Base-by-base conservation (phyloP, 164 flowering plant genomes). In the Nelumbo lutea region DNA sequence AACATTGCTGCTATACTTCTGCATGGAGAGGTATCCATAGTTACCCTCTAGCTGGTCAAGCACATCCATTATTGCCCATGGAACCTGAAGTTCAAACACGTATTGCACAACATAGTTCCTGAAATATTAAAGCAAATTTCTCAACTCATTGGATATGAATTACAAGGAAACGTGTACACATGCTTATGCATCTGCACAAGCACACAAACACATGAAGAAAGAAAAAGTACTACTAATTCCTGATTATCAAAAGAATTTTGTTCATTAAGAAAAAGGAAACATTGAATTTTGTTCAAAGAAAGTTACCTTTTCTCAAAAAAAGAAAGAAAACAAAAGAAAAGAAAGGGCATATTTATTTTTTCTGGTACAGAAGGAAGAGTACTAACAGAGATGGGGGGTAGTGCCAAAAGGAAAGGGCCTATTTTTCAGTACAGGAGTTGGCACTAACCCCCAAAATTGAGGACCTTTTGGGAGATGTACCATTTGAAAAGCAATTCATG, bases 51-150 rank as follows among this genome's bases (percentile, higher is more conserved):
- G 77, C 70, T 83, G 82, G 51, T 78, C 75, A 38, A 89, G 77
- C 11, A 81, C 71, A 68, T 81, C 68, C 9, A 27, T 52, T 42
- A 74, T 76, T 56, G 87, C 91, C 86, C 84, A 83, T 46, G 80
- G 80, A 71, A 85, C 58, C 57, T 63, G 68, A 51, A 83, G 86
- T 67, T 81, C 87, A 67, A 89, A 73, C 15, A 87, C 72, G 68
- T 47, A 82, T 74, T 89, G 94, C 68, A 89, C 87, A 11, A 86
- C 94, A 77, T 89, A 89, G 73, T 89, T 89, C 79, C 94, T 89
- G 90, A 71, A 73, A 10, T 4, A 64, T 10, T 46, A 3, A 50
- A 47, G 39, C 45, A 4, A 55, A 56, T 60, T 55, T 56, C 42
- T 4, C 27, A 61, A 42, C 42, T 64, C 42, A 3, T 13, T 64